Conservation (phyloP, 2,329 filamentous ascomycete genomes). For the Arthrobotrys iridis region DNA sequence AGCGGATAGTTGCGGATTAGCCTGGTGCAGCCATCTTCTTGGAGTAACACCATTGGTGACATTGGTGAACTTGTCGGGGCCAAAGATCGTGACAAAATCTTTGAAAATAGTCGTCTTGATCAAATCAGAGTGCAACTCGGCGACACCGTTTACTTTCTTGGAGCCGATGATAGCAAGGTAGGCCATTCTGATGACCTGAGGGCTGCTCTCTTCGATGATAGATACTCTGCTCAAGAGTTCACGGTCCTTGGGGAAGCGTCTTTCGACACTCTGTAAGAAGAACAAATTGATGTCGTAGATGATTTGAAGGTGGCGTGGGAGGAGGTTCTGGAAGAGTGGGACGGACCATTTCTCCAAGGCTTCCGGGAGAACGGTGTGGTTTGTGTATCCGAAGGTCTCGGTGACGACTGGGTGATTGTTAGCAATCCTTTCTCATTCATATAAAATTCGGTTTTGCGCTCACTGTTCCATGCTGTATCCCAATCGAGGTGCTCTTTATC, state of each 20-base stretch:
- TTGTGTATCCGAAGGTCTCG: slow-evolving; percentile 88
- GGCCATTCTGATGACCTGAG: slow-evolving; percentile 99
- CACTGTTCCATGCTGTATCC: slow-evolving; percentile 86
- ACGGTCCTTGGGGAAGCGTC: slow-evolving; percentile 85
- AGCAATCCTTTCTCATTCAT: neutral
- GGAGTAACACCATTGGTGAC: slow-evolving; percentile 98
- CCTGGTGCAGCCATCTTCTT: slow-evolving; percentile 94
- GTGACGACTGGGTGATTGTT: slow-evolving; percentile 62
- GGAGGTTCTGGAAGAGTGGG: slow-evolving; percentile 86
- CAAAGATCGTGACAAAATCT: slow-evolving; percentile 95
- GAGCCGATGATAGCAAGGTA: slow-evolving; percentile 94
- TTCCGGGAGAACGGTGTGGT: slow-evolving; percentile 96
- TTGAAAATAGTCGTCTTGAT: slow-evolving; percentile 99
- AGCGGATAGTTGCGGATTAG: slow-evolving; percentile 90
- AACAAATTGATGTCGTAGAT: slow-evolving; percentile 98
- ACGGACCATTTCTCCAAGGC: slow-evolving; percentile 99
- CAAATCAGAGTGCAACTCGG: slow-evolving; percentile 94
- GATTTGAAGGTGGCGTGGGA: slow-evolving; percentile 93
- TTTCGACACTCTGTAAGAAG: slow-evolving; percentile 92
- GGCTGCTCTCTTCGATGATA: slow-evolving; percentile 95
- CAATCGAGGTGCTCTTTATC: slow-evolving; percentile 91
- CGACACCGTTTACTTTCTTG: slow-evolving; percentile 98
- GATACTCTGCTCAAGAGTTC: slow-evolving; percentile 89
- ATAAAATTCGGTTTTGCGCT: slow-evolving; percentile 59
- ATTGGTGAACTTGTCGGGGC: slow-evolving; percentile 96